Evolutionary conservation across 2,329 filamentous ascomycete species (phyloP).

Genomic region (Blastomyces silverae): DNA sequence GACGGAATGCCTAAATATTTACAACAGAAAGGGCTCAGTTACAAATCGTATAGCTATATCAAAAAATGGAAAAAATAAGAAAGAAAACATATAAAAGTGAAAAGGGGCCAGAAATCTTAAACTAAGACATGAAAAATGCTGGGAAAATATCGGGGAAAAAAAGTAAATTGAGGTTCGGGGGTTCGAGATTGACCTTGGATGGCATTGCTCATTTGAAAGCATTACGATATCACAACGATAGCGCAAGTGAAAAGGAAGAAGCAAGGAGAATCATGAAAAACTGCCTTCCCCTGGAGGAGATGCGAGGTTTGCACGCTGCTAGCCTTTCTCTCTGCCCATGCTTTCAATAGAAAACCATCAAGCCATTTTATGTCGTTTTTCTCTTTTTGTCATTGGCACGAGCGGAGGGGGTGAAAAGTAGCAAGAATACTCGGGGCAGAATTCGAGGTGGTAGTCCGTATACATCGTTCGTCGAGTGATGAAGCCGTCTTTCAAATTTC

Average conservation of each 20-base stretch:
- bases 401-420: neutral
- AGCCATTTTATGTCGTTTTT: neutral
- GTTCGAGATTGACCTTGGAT: neutral
- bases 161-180: neutral
- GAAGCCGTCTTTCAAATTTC: neutral
- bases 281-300: neutral
- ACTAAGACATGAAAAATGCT: neutral
- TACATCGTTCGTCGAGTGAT: slow-evolving; percentile 5
- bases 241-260: neutral
- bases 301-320: too few species aligned
- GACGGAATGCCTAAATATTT: neutral
- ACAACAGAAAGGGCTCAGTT: neutral
- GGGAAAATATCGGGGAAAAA: neutral
- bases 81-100: neutral
- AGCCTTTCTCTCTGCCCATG: neutral
- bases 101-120: neutral
- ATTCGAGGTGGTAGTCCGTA: neutral
- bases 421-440: neutral
- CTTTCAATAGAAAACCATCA: neutral
- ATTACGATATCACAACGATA: neutral
- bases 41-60: slow-evolving; percentile 3
- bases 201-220: neutral
- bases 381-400: neutral
- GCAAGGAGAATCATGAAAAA: neutral
- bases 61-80: neutral